Evolutionary conservation across 2,329 filamentous ascomycete species (phyloP).

Genomic region (Colletotrichum tofieldiae): DNA sequence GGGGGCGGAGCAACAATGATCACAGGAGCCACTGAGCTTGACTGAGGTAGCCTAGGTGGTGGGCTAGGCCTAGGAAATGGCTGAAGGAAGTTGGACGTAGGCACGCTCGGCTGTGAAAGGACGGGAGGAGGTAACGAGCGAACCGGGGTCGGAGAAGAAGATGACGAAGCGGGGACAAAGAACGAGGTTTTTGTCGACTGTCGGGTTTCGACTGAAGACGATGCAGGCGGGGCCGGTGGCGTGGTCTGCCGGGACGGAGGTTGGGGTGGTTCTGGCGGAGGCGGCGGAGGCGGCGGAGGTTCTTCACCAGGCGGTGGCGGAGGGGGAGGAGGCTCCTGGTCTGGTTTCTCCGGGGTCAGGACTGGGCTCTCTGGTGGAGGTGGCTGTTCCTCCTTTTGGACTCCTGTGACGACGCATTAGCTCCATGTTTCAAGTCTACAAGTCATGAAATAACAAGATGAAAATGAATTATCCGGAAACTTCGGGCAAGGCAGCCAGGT

Average conservation of each 20-base stretch:
- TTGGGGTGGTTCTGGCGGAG: slow-evolving; percentile 4
- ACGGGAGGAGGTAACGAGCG: slow-evolving; percentile 4
- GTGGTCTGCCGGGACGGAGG: slow-evolving; percentile 9
- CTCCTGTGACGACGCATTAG: slow-evolving; percentile 22
- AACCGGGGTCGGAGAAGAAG: slow-evolving; percentile 17
- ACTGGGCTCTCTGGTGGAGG: slow-evolving; percentile 17
- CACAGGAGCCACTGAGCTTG: slow-evolving; percentile 16
- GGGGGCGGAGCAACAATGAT: slow-evolving; percentile 5
- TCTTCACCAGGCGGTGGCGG: slow-evolving; percentile 1
- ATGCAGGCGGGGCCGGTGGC: background rate
- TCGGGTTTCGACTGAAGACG: slow-evolving; percentile 7
- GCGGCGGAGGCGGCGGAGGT: slow-evolving; percentile 3
- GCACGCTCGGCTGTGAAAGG: slow-evolving; percentile 5
- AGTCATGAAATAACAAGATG: slow-evolving; percentile 17
- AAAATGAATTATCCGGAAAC: slow-evolving; percentile 22
- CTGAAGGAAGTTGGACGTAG: background rate
- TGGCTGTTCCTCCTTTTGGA: slow-evolving; percentile 19
- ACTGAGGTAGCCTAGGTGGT: slow-evolving; percentile 5
- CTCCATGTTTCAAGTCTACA: background rate
- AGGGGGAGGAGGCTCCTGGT: slow-evolving; percentile 21
- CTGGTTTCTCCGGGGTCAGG: slow-evolving; percentile 6
- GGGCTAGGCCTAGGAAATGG: slow-evolving; percentile 19
- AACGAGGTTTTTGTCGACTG: slow-evolving; percentile 13
- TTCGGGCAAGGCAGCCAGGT: background rate
- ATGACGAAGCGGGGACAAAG: background rate